These are phyloP conservation scores for Hymenoscyphus infarciens DNA, from an alignment of 2,329 filamentous ascomycete species.

Conservation along the genomic window DNA sequence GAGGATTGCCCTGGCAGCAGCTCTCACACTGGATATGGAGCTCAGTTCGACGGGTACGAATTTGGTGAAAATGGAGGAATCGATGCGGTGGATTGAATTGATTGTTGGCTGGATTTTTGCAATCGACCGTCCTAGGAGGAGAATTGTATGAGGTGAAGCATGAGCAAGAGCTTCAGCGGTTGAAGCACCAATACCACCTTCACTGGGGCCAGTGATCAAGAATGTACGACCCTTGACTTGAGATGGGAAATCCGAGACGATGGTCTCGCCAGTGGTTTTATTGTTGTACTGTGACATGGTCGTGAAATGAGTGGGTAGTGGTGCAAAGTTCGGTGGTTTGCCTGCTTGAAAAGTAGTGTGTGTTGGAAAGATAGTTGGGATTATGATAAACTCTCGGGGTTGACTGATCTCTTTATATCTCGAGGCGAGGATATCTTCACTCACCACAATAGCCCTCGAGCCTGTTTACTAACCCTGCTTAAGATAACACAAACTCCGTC, in stretches of 20 bases:
- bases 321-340: background rate
- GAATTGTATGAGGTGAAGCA: background rate
- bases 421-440: background rate
- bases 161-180: conserved; percentile 21
- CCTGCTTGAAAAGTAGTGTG: background rate
- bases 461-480: no score
- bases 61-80: conserved; percentile 13
- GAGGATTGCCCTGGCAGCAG: background rate
- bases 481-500: no score
- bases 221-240: conserved; percentile 20
- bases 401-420: background rate
- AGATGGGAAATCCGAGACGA: conserved; percentile 18
- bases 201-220: conserved; percentile 22
- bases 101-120: conserved; percentile 25
- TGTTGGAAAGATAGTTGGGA: background rate
- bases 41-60: conserved; percentile 35
- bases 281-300: conserved; percentile 17
- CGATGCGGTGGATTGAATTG: conserved; percentile 16
- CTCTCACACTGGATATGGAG: conserved; percentile 33
- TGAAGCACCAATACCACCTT: conserved; percentile 21
- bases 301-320: background rate
- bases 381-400: background rate
- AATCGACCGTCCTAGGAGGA: background rate
- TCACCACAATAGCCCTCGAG: no score
- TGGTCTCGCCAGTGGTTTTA: conserved; percentile 13